Conservation (phyloP, 1,284 basidiomycete genomes). For the Pterula multifida region DNA sequence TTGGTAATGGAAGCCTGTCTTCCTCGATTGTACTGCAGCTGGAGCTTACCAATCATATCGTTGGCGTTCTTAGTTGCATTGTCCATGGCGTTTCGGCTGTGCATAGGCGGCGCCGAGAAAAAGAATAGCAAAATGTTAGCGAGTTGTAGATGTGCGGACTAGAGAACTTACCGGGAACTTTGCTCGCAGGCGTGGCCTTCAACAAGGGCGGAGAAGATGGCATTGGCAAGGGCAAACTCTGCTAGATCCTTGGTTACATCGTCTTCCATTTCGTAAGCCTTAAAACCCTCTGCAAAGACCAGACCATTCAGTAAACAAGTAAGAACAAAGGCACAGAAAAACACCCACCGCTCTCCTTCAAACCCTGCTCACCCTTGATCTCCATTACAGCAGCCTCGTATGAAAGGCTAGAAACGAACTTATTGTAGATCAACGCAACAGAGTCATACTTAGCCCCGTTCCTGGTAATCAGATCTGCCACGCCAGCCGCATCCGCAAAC, state of each 20-base stretch:
- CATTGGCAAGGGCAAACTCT: conserved; percentile 95
- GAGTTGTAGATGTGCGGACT: conserved; percentile 8
- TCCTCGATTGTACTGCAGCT: conserved; percentile 97
- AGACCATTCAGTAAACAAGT: conserved; percentile 1
- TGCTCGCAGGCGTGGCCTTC: conserved; percentile 96
- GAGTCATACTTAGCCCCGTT: conserved; percentile 83
- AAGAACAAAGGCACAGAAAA: background rate
- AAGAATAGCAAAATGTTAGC: conserved; percentile 9
- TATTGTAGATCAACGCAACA: conserved; percentile 88
- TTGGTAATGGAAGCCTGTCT: conserved; percentile 97
- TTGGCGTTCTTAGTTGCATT: conserved; percentile 97
- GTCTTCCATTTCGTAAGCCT: conserved; percentile 92
- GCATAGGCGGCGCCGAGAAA: background rate
- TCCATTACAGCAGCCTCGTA: conserved; percentile 76
- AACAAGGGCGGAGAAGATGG: conserved; percentile 88
- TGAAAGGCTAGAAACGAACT: conserved; percentile 87
- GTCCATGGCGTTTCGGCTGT: conserved; percentile 96
- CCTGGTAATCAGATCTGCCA: conserved; percentile 89
- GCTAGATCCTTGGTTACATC: conserved; percentile 90
- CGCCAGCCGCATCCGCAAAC: conserved; percentile 89
- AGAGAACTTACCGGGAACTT: conserved; percentile 55
- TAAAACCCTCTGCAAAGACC: conserved; percentile 69
- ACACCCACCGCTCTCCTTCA: conserved; percentile 66
- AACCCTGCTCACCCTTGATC: conserved; percentile 71
- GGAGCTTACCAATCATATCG: conserved; percentile 80